Conservation (phyloP, 1,139 yeast genomes). For the Kodamaea anthophila region DNA sequence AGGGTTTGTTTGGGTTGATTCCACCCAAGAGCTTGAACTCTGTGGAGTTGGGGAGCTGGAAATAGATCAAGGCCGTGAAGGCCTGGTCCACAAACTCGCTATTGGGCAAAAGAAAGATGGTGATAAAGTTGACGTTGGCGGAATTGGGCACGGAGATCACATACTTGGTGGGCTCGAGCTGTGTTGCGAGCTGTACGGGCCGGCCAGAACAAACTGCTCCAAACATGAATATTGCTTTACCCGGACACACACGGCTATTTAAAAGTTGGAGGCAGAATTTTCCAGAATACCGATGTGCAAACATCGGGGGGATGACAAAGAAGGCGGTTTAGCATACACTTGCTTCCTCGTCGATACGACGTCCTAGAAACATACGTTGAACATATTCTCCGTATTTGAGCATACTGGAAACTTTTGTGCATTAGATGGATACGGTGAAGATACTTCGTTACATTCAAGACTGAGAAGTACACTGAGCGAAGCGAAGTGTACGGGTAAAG, state of each 20-base stretch:
- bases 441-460: constrained; percentile 59
- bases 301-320: too few species aligned
- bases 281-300: too few species aligned
- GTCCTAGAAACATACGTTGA: constrained; percentile 65
- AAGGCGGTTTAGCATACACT: constrained; percentile 10
- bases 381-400: constrained; percentile 78
- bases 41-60: constrained; percentile 63
- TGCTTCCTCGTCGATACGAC: constrained; percentile 44
- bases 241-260: constrained; percentile 9
- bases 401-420: constrained; percentile 28
- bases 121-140: constrained; percentile 60
- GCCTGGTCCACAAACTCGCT: constrained; percentile 55
- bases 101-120: constrained; percentile 72
- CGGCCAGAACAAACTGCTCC: constrained; percentile 56
- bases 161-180: constrained; percentile 58
- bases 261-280: background rate
- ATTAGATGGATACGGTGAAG: constrained; percentile 74
- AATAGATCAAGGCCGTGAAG: constrained; percentile 79
- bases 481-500: too few species aligned
- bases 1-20: constrained; percentile 69
- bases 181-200: constrained; percentile 51
- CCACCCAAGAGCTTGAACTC: constrained; percentile 80
- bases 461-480: too few species aligned
- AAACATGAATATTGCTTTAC: constrained; percentile 31
- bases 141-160: constrained; percentile 61